Evolutionary conservation across 2,329 filamentous ascomycete species (phyloP).

Genomic region (Dichotomopilus funicola): DNA sequence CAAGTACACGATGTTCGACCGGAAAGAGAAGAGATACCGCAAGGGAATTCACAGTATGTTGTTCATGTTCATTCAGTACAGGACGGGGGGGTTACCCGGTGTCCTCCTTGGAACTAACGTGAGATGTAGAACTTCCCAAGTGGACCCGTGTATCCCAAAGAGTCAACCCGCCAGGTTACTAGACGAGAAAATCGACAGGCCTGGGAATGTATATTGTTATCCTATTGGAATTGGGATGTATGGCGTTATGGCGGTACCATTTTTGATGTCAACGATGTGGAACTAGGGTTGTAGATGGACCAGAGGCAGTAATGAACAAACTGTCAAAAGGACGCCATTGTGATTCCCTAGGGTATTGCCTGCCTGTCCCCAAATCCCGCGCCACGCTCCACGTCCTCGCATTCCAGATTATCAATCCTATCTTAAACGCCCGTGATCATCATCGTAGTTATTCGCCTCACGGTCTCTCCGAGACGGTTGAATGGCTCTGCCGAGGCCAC

Average conservation of each 20-base stretch:
- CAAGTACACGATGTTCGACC: slow-evolving; percentile 97
- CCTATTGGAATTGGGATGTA: slow-evolving; percentile 19
- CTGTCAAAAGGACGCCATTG: slow-evolving; percentile 1
- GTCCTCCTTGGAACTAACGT: slow-evolving; percentile 5
- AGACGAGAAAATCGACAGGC: slow-evolving; percentile 25
- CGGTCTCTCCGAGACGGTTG: slow-evolving; percentile 35
- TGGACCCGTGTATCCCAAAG: slow-evolving; percentile 95
- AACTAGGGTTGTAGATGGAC: background rate
- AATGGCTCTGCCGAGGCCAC: slow-evolving; percentile 77
- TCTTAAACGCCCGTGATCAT: slow-evolving; percentile 19
- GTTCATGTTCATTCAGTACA: background rate
- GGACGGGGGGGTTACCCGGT: background rate
- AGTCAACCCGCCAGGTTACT: slow-evolving; percentile 92
- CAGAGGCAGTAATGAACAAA: background rate
- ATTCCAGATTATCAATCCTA: slow-evolving; percentile 3
- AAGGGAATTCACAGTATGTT: slow-evolving; percentile 95
- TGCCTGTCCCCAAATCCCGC: background rate
- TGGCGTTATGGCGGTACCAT: slow-evolving; percentile 12
- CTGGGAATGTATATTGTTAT: slow-evolving; percentile 20
- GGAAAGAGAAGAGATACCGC: slow-evolving; percentile 89
- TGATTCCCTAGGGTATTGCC: slow-evolving; percentile 13
- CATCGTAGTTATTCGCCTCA: slow-evolving; percentile 18
- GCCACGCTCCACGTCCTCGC: background rate
- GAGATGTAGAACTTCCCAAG: slow-evolving; percentile 64
- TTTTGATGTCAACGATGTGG: too few species aligned